Conservation (phyloP, 768 basidiomycete genomes). For the Mycena indigotica region DNA sequence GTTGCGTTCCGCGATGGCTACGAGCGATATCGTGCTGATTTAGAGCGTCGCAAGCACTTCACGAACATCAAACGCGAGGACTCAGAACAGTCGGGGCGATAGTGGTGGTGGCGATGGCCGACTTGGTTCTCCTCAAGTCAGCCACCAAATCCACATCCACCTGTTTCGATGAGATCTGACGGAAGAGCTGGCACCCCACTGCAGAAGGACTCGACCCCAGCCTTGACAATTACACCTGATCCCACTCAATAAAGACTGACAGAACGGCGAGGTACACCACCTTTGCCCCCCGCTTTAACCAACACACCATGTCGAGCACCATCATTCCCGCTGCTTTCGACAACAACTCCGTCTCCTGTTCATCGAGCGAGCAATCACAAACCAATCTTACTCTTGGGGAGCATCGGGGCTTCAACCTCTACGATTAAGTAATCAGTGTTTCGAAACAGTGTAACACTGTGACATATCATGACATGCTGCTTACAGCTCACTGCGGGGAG, state of each 20-base stretch:
- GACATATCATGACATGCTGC: too few species aligned
- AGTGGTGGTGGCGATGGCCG: conserved; percentile 25
- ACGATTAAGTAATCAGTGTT: too few species aligned
- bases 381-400: too few species aligned
- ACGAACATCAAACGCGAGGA: conserved; percentile 39
- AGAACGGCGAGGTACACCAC: not conserved
- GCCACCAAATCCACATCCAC: not conserved
- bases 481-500: too few species aligned
- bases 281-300: not conserved
- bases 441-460: too few species aligned
- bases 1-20: conserved; percentile 88
- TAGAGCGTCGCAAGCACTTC: conserved; percentile 75
- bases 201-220: too few species aligned
- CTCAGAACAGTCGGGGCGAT: conserved; percentile 29
- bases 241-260: not conserved
- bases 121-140: not conserved
- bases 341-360: too few species aligned
- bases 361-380: too few species aligned
- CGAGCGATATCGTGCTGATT: conserved; percentile 86
- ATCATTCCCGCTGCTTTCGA: too few species aligned
- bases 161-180: not conserved
- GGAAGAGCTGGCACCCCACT: not conserved
- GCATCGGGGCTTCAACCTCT: too few species aligned
- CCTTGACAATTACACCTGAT: not conserved
- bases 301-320: not conserved